Conservation (phyloP, 495 filamentous ascomycete genomes). For the Penicillium turbatum region DNA sequence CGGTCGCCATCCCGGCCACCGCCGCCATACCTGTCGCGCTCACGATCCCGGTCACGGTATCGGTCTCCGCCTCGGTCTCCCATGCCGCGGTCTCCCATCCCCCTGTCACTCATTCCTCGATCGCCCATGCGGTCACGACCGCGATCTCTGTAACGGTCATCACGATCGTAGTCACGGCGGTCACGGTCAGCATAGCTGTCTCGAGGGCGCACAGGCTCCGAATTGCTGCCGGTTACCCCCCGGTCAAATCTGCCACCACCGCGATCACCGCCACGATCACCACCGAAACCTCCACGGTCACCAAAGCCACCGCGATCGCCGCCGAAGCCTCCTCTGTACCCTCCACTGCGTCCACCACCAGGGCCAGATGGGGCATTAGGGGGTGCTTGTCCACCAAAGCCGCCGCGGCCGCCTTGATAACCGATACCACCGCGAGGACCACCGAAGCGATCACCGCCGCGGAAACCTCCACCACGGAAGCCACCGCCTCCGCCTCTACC, state of each 20-base stretch:
- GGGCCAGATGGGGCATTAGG: slow-evolving; percentile 78
- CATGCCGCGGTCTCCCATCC: slow-evolving; percentile 12
- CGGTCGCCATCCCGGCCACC: slow-evolving; percentile 33
- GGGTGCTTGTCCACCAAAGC: slow-evolving; percentile 60
- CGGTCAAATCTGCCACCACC: slow-evolving; percentile 48
- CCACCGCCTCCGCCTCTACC: slow-evolving; percentile 34
- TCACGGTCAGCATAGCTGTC: slow-evolving; percentile 49
- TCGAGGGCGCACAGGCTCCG: slow-evolving; percentile 49
- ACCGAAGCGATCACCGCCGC: slow-evolving; percentile 60
- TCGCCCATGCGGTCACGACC: slow-evolving; percentile 14
- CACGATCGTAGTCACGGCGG: slow-evolving; percentile 53
- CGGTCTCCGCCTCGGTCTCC: slow-evolving; percentile 16
- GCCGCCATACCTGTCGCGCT: slow-evolving; percentile 41
- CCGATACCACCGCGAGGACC: slow-evolving; percentile 57
- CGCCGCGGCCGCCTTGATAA: slow-evolving; percentile 56
- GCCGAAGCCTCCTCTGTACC: slow-evolving; percentile 47
- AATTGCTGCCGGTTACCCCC: slow-evolving; percentile 50
- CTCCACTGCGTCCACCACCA: slow-evolving; percentile 58
- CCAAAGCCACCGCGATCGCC: slow-evolving; percentile 41
- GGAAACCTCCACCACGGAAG: slow-evolving; percentile 55
- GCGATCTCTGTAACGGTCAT: slow-evolving; percentile 50
- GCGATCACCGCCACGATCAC: slow-evolving; percentile 24
- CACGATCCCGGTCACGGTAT: slow-evolving; percentile 51
- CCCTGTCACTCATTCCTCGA: slow-evolving; percentile 18
- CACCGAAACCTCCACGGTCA: slow-evolving; percentile 49